Conservation (phyloP, 768 basidiomycete species). For the Hericium coralloides region DNA sequence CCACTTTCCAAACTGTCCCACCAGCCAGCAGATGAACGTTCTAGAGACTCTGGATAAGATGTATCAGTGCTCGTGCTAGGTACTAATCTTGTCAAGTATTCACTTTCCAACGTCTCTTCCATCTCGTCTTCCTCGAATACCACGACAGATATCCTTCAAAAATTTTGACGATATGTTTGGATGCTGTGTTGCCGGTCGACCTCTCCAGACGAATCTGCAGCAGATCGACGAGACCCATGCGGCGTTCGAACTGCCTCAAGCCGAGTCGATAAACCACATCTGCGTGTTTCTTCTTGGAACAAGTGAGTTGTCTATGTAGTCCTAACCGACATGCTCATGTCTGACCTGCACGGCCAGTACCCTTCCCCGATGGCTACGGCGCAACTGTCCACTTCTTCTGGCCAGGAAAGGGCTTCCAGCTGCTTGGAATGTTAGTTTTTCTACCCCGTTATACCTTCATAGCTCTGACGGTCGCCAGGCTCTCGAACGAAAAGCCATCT, state of each 20-base stretch:
- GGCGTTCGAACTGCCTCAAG: slow-evolving; percentile 62
- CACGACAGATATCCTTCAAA: too few relatives aligned
- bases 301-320: slow-evolving; percentile 31
- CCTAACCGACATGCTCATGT: background rate
- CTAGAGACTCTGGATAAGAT: background rate
- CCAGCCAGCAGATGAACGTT: background rate
- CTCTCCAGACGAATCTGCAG: slow-evolving; percentile 69
- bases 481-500: slow-evolving; percentile 85
- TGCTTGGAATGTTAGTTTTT: slow-evolving; percentile 68
- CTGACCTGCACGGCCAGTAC: slow-evolving; percentile 31
- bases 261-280: slow-evolving; percentile 73
- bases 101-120: background rate
- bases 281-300: slow-evolving; percentile 80
- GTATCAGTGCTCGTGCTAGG: background rate
- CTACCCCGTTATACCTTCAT: background rate
- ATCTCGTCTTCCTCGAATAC: background rate
- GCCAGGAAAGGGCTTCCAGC: slow-evolving; percentile 82
- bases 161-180: slow-evolving; percentile 50
- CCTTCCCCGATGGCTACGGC: slow-evolving; percentile 78
- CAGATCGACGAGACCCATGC: slow-evolving; percentile 83
- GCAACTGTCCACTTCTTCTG: slow-evolving; percentile 80
- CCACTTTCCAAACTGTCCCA: too few relatives aligned
- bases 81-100: background rate
- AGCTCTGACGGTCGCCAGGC: slow-evolving; percentile 34
- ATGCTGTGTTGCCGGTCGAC: slow-evolving; percentile 70